Conservation (phyloP, 1,284 basidiomycete species). For the Microbotryum lychnidis-dioicae region DNA sequence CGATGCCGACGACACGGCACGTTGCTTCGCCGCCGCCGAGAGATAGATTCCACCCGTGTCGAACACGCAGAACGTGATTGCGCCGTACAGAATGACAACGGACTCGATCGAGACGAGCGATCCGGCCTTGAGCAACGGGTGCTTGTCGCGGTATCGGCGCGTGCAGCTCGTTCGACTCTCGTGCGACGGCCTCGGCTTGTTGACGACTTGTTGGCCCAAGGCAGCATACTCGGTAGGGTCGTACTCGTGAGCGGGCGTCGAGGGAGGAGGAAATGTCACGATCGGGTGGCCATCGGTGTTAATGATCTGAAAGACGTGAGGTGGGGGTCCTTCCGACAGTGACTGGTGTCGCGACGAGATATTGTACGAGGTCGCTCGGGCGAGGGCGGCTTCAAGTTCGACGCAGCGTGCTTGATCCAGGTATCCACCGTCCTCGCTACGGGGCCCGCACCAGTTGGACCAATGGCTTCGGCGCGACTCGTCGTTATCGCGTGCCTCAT, state of each 20-base stretch:
- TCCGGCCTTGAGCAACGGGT: conserved; percentile 45
- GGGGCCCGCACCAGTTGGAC: conserved; percentile 82
- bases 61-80: conserved; percentile 34
- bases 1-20: neutral
- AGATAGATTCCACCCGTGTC: conserved; percentile 31
- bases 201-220: conserved; percentile 69
- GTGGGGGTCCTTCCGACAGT: conserved; percentile 30
- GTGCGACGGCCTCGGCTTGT: conserved; percentile 47
- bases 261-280: conserved; percentile 65
- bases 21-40: conserved; percentile 14
- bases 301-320: conserved; percentile 73
- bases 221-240: conserved; percentile 71
- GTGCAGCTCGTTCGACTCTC: conserved; percentile 88
- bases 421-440: conserved; percentile 23
- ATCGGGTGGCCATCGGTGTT: conserved; percentile 54
- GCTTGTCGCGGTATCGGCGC: conserved; percentile 74
- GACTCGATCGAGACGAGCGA: conserved; percentile 32
- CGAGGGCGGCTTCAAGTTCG: conserved; percentile 21
- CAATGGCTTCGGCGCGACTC: conserved; percentile 64
- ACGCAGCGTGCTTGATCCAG: conserved; percentile 18
- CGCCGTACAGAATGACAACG: conserved; percentile 33
- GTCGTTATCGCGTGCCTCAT: conserved; percentile 68
- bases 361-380: conserved; percentile 8
- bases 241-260: conserved; percentile 51
- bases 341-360: conserved; percentile 1